A percentile compares a stretch with the other conserved stretches of the same genome.
phyloP scores from a whole-genome alignment of 176 grass and related monocot species.

The Bolboschoenus planiculmis region DNA sequence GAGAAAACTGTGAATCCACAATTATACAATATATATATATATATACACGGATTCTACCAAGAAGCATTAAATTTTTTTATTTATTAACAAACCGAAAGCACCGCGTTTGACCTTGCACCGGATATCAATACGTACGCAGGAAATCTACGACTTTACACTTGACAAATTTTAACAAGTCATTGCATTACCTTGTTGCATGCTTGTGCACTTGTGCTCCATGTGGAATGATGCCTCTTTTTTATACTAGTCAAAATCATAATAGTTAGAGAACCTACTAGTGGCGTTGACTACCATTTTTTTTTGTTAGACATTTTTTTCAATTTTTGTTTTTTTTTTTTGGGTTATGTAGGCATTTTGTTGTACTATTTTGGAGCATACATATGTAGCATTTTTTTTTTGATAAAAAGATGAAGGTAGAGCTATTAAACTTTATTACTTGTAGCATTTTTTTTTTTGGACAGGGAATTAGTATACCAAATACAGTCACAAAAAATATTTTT shows the following conservation, averaged over 20 bases:
- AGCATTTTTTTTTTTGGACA: too few relatives aligned
- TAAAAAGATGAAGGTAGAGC: not conserved
- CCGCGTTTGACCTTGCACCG: not conserved
- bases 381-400: not conserved
- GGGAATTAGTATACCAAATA: too few relatives aligned
- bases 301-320: not conserved
- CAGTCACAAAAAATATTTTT: too few relatives aligned
- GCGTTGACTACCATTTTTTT: not conserved
- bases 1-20: not conserved
- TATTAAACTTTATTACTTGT: too few relatives aligned
- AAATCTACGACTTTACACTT: not conserved
- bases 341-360: not conserved
- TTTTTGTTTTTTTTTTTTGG: not conserved
- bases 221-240: not conserved
- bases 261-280: not conserved
- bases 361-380: not conserved
- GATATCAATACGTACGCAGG: not conserved
- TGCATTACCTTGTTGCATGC: not conserved
- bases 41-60: not conserved
- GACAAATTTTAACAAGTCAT: not conserved
- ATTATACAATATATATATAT: too few relatives aligned
- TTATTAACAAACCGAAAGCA: constrained; percentile 10
- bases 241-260: not conserved
- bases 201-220: not conserved
- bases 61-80: constrained; percentile 5